Base-by-base conservation (phyloP, 2,329 filamentous ascomycete genomes). In the Penicillium hesseltinei region DNA sequence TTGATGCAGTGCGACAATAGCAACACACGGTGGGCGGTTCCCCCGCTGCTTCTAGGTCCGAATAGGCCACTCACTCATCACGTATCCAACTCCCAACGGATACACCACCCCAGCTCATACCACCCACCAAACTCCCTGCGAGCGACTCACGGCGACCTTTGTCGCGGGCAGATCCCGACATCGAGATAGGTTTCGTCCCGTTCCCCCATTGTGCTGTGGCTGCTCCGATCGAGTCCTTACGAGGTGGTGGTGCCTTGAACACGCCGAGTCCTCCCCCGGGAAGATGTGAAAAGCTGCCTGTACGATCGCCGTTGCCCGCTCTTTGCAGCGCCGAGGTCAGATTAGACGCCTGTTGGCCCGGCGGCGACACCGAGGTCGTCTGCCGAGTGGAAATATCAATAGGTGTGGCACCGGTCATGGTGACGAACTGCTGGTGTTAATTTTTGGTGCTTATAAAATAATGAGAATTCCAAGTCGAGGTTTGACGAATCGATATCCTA, bases 11-110 rank as follows among this genome's bases (percentile, higher is more conserved):
- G 56, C 51, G 59, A 61, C 57, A 52, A 59, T 58, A 58, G 23
- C 46, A 57, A 60, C 56, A 55, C 59, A 62, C 57, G 62, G 27
- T 23, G 36, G 55, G 54, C 25, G 40, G 46, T 54, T 45, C 45
- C 31, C 23, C 38, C 47, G 43, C 50, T 27, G 44, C 49, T 46
- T 52, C 42, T 53, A 21, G n/a, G 25, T 55, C 39, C 47, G 49
- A 48, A 50, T 39, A 36, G 47, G 40, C 55, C 45, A 88, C 93
- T 86, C 86, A 99, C 94, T 99, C 94, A 79, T 99, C 93, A 75
- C 91, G 85, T 75, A 99, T 94, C 82, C 95, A 97, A 71, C 93
- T 97, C 62, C 93, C 93, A 64, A 97, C 91, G 9, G 93, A 97
- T 59, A 96, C 86, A 64, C 92, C 93, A 71, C 93, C 93, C 92